A percentile compares a stretch with the other conserved stretches of the same genome.
Evolutionary conservation across 225 moss, liverwort and hornwort genomes (phyloP).

Genomic region (Anthoceros angustus): DNA sequence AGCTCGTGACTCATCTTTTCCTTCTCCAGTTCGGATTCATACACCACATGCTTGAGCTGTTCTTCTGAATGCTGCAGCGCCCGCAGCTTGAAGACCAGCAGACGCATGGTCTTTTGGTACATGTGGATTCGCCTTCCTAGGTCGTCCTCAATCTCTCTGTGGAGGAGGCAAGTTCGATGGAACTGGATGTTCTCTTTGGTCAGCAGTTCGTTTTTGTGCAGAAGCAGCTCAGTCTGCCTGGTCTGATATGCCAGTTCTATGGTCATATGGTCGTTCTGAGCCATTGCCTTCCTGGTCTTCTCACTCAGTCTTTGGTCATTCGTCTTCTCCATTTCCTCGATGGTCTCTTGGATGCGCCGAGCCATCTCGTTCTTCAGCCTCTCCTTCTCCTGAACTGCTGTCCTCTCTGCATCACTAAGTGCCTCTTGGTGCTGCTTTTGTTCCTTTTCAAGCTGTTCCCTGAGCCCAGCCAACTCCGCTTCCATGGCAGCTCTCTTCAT

Average conservation of each 20-base stretch:
- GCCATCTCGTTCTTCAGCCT: background rate
- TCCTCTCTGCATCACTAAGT: background rate
- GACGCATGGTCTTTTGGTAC: slow-evolving; percentile 3
- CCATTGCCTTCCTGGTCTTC: background rate
- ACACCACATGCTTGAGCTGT: background rate
- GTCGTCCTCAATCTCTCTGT: slow-evolving; percentile 1
- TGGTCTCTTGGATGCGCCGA: background rate
- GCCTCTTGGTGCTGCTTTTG: background rate
- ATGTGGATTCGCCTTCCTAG: background rate
- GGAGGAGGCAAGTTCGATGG: background rate
- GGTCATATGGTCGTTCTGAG: slow-evolving; percentile 3
- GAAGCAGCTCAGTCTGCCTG: background rate
- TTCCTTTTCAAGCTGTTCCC: background rate
- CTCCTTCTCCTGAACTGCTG: background rate
- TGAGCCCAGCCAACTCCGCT: background rate
- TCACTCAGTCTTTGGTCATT: background rate
- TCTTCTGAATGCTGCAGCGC: background rate
- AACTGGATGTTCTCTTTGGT: background rate
- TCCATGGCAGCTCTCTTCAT: background rate
- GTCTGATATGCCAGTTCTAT: background rate
- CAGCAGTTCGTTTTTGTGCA: slow-evolving; percentile 1
- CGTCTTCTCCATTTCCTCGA: background rate
- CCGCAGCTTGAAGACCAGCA: background rate
- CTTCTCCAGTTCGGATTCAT: background rate
- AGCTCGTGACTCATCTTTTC: background rate